phyloP scores from a whole-genome alignment of 305 asterid genomes.

The Fraxinus ornus region DNA sequence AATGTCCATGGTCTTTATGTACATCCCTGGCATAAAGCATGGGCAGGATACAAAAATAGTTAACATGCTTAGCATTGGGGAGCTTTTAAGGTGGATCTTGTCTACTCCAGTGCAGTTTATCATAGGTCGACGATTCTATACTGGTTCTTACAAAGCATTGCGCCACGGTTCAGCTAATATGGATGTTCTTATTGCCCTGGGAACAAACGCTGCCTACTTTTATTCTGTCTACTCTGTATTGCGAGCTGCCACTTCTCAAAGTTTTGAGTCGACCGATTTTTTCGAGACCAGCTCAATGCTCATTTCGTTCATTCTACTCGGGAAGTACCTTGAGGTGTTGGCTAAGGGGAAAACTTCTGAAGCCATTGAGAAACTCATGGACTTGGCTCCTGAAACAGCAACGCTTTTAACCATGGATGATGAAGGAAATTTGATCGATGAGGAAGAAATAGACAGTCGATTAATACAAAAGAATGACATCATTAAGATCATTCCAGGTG shows the following conservation, averaged over 20 bases:
- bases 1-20: slow-evolving; percentile 76
- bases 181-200: slow-evolving; percentile 76
- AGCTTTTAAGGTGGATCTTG: slow-evolving; percentile 57
- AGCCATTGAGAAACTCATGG: slow-evolving; percentile 76
- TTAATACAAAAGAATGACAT: slow-evolving; percentile 50
- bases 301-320: slow-evolving; percentile 51
- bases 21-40: slow-evolving; percentile 55
- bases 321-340: slow-evolving; percentile 56
- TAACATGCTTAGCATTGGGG: slow-evolving; percentile 59
- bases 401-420: slow-evolving; percentile 41
- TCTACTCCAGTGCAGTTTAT: slow-evolving; percentile 82
- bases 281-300: slow-evolving; percentile 68
- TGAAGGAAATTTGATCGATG: slow-evolving; percentile 47
- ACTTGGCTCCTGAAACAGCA: slow-evolving; percentile 65
- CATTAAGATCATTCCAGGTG: slow-evolving; percentile 54
- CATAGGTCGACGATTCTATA: slow-evolving; percentile 71
- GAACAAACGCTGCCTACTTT: slow-evolving; percentile 79
- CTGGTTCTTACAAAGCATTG: slow-evolving; percentile 65
- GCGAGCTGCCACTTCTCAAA: slow-evolving; percentile 60
- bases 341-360: slow-evolving; percentile 67
- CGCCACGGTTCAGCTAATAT: slow-evolving; percentile 71
- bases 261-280: slow-evolving; percentile 48
- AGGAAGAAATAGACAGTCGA: slow-evolving; percentile 49
- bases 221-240: slow-evolving; percentile 67
- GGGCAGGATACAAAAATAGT: slow-evolving; percentile 48